Base-by-base conservation (phyloP, 106 monocot species). In the Dactylorhiza incarnata region DNA sequence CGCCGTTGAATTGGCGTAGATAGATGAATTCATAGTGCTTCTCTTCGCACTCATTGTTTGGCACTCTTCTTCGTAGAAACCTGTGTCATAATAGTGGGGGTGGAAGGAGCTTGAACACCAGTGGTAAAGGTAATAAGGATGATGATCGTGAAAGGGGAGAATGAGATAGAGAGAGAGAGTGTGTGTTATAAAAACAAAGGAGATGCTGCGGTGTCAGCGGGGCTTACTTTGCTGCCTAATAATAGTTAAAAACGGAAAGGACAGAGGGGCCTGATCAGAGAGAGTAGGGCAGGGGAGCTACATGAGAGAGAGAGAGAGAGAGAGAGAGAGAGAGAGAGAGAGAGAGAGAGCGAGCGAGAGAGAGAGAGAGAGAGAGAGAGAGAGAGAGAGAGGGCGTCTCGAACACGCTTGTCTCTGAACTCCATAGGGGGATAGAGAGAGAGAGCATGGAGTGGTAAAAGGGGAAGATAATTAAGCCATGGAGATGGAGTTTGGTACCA, bases 181-280 rank as follows among this genome's bases (percentile, higher is more conserved):
- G 49, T 63, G 44, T 44, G 12, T n/a, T 54, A 79, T 8, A 29
- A 82, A 85, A 82, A 82, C 67, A 78, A 84, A 86, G 17, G 44
- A 88, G 84, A 86, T 83, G 88, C 85, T 88, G 86, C 72, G 88
- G 71, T 84, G 86, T 88, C 84, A 86, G 73, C 56, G 69, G 47
- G 68, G 82, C 69, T 78, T 80, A 74, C 75, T 73, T 78, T 87
- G 62, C 29, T 75, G 79, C 61, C 80, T 74, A 74, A 82, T 77
- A 74, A 74, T 78, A 81, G 81, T 74, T 80, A 78, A 89, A 82
- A 80, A 48, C 49, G 74, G 48, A 81, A 76, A 79, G 65, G 79
- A 74, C 59, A 79, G 79, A 72, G 67, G 53, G 19, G 49, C 61
- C 20, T 59, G 58, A 37, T 59, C 20, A 22, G 58, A 49, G 22